Percentiles rank a stretch among this genome's conserved stretches.
These are phyloP conservation scores for Irineochytrium annulatum DNA, from an alignment of 192 early-diverging fungal species.

Conservation along the genomic window DNA sequence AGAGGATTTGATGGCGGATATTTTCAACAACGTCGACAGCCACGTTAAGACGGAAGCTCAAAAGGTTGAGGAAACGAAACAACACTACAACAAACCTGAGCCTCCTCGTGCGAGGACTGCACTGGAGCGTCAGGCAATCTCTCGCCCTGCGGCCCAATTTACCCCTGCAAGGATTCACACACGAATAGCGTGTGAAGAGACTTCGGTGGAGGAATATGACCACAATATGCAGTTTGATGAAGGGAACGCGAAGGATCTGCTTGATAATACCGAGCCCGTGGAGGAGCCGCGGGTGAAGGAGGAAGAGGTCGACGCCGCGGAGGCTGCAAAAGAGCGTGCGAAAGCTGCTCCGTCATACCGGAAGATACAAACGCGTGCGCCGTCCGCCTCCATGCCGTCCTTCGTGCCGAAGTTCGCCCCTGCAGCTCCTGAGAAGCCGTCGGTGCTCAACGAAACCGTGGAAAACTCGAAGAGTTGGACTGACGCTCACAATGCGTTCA, in stretches of 20 bases:
- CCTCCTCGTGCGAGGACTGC: too few relatives aligned
- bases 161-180: too few relatives aligned
- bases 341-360: background rate
- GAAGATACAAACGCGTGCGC: too few relatives aligned
- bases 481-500: too few relatives aligned
- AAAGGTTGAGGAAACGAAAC: background rate
- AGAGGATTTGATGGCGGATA: constrained; percentile 32
- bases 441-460: constrained; percentile 13
- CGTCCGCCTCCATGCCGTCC: background rate
- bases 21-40: constrained; percentile 34
- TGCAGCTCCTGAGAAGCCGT: constrained; percentile 30
- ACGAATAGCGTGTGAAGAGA: background rate
- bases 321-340: constrained; percentile 1
- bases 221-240: background rate
- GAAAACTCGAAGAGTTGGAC: too few relatives aligned
- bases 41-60: constrained; percentile 18
- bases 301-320: background rate
- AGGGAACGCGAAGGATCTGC: background rate
- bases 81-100: background rate
- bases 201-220: background rate
- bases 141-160: too few relatives aligned
- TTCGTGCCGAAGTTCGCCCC: constrained; percentile 23
- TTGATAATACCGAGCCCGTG: background rate
- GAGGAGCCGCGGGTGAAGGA: background rate
- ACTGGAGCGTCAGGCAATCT: too few relatives aligned